Conservation (phyloP, 176 grass and related monocot species). For the Puccinellia tenuiflora region DNA sequence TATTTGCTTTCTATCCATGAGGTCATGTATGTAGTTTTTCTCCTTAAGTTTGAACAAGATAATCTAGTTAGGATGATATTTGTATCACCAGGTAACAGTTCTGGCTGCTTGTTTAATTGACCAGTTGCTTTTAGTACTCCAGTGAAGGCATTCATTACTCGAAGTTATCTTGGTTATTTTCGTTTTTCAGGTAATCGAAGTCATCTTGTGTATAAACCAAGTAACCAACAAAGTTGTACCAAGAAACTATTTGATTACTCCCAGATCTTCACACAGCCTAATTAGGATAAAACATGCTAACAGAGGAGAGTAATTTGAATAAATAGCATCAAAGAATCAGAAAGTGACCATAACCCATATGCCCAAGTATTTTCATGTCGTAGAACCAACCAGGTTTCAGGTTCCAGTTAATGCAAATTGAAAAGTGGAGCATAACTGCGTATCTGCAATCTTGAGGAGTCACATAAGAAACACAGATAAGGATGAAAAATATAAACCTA, state of each 20-base stretch:
- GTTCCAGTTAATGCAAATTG: background rate
- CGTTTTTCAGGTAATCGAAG: background rate
- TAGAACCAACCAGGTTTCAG: background rate
- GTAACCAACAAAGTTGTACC: background rate
- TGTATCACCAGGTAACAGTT: background rate
- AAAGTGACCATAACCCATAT: background rate
- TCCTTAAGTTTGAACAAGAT: background rate
- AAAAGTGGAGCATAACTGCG: background rate
- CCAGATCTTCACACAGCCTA: background rate
- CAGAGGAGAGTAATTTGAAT: background rate
- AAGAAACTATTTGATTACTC: background rate
- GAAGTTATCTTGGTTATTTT: background rate
- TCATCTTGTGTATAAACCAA: background rate
- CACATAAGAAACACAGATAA: background rate
- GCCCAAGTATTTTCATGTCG: background rate
- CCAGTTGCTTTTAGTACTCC: conserved; percentile 1
- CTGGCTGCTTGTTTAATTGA: background rate
- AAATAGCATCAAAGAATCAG: background rate
- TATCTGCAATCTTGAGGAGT: background rate
- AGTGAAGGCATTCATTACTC: background rate
- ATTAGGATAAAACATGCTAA: background rate
- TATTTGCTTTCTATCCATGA: background rate
- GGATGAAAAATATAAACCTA: background rate
- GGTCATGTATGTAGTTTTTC: background rate
- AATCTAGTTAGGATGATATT: background rate